phyloP scores from a whole-genome alignment of 352 stramenopile genomes.

The Pythium coloratum region DNA sequence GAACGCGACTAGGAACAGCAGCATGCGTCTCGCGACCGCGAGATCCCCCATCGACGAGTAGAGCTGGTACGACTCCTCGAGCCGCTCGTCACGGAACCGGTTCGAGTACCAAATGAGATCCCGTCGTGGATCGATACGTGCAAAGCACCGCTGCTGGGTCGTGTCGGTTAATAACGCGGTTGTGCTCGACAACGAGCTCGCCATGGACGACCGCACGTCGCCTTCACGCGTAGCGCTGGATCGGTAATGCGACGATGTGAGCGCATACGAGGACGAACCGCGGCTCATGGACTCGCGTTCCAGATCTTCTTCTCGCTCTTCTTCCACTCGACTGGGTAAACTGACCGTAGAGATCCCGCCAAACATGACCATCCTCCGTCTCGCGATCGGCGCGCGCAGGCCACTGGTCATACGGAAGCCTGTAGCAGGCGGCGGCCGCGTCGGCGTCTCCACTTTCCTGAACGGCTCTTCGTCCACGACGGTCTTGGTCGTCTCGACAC shows the following conservation, averaged over 20 bases:
- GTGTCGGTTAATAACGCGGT: slow-evolving; percentile 26
- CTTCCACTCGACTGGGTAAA: slow-evolving; percentile 26
- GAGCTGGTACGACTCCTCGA: slow-evolving; percentile 81
- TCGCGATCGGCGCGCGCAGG: slow-evolving; percentile 9
- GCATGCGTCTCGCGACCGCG: slow-evolving; percentile 49
- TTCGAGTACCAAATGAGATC: slow-evolving; percentile 65
- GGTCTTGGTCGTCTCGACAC: not conserved
- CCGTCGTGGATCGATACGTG: slow-evolving; percentile 51
- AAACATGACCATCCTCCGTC: slow-evolving; percentile 31
- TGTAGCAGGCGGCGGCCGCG: not conserved
- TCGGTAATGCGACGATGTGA: slow-evolving; percentile 8
- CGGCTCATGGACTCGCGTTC: slow-evolving; percentile 5
- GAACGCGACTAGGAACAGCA: slow-evolving; percentile 59
- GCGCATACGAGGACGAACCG: slow-evolving; percentile 11
- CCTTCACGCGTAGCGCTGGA: slow-evolving; percentile 12
- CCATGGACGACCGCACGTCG: slow-evolving; percentile 37
- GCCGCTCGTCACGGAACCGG: slow-evolving; percentile 62
- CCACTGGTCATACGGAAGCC: slow-evolving; percentile 20
- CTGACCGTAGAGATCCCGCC: slow-evolving; percentile 22
- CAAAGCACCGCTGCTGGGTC: slow-evolving; percentile 36
- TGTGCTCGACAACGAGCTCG: slow-evolving; percentile 34
- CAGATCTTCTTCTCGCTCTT: slow-evolving; percentile 27
- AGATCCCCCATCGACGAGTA: slow-evolving; percentile 77
- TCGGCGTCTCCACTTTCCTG: slow-evolving; percentile 23
- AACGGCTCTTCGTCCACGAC: slow-evolving; percentile 17